Conservation (phyloP, 805 yeast species). For the Kodamaea jinghongensis region DNA sequence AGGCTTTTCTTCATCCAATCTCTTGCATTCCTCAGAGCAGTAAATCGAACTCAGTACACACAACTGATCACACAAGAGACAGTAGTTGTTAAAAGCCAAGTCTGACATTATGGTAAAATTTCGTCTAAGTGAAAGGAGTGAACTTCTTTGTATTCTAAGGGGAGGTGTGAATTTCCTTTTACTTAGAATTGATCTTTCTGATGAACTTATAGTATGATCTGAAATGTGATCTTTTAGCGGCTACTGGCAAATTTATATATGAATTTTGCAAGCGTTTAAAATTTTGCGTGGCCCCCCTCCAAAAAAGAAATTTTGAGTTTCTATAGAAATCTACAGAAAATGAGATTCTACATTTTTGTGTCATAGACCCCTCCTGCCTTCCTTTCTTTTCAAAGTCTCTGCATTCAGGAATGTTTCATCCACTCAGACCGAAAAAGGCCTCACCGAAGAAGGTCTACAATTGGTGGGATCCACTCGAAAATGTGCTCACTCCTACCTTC, state of each 20-base stretch:
- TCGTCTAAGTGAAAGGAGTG: neutral
- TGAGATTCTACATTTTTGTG: too few species aligned
- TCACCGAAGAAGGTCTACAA: too few species aligned
- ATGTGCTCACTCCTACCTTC: too few species aligned
- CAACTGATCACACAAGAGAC: constrained; percentile 36
- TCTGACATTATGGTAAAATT: constrained; percentile 11
- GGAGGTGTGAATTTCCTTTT: neutral
- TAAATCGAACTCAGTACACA: constrained; percentile 19
- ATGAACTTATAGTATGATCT: neutral
- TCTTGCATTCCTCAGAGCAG: constrained; percentile 33
- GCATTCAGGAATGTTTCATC: too few species aligned
- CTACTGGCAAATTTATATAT: constrained; percentile 2
- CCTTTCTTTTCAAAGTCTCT: too few species aligned
- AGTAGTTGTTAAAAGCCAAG: constrained; percentile 42
- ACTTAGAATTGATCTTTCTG: neutral
- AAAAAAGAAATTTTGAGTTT: neutral
- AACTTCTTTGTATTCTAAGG: neutral
- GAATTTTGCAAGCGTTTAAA: neutral
- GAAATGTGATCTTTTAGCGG: neutral
- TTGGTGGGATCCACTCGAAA: too few species aligned
- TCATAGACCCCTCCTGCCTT: too few species aligned
- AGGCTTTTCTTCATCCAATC: constrained; percentile 28
- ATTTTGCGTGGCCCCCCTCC: constrained; percentile 1
- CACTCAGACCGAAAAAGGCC: too few species aligned
- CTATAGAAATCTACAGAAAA: neutral